Evolutionary conservation across 2,329 filamentous ascomycete genomes (phyloP).

Genomic region (Neurospora sp.): DNA sequence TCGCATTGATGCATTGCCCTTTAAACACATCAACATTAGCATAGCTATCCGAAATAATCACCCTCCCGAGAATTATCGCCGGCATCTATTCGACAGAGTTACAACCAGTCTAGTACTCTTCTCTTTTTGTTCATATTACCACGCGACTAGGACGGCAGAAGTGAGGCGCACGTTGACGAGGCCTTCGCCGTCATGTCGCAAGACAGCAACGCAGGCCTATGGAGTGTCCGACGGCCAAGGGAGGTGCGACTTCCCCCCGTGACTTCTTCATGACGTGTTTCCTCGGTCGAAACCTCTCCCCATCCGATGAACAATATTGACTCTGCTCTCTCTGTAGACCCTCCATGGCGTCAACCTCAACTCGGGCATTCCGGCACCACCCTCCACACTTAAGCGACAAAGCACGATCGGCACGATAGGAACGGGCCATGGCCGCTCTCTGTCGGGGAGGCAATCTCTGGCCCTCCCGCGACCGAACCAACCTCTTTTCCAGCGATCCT

Average conservation of each 20-base stretch:
- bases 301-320: conserved; percentile 7
- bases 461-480: conserved; percentile 76
- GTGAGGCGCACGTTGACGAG: not conserved
- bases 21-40: not conserved
- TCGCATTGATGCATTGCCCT: not conserved
- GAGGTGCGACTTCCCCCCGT: conserved; percentile 51
- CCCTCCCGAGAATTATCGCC: not conserved
- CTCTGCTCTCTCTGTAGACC: conserved; percentile 46
- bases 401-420: conserved; percentile 57
- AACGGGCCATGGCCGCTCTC: conserved; percentile 67
- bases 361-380: conserved; percentile 78
- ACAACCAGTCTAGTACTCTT: not conserved
- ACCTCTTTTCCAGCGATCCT: conserved; percentile 76
- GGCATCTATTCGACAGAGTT: not conserved
- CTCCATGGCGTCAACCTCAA: conserved; percentile 77
- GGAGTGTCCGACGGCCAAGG: conserved; percentile 84
- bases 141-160: not conserved
- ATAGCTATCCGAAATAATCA: not conserved
- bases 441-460: conserved; percentile 79
- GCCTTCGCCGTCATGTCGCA: conserved; percentile 59
- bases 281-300: not conserved
- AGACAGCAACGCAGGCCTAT: conserved; percentile 60
- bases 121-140: not conserved
- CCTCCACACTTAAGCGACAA: conserved; percentile 88
- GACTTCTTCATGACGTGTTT: conserved; percentile 11